Percentiles rank a stretch among this genome's conserved stretches.
These are phyloP conservation scores for Boletus rubroflammeus DNA, from an alignment of 768 basidiomycete genomes.

Conservation along the genomic window DNA sequence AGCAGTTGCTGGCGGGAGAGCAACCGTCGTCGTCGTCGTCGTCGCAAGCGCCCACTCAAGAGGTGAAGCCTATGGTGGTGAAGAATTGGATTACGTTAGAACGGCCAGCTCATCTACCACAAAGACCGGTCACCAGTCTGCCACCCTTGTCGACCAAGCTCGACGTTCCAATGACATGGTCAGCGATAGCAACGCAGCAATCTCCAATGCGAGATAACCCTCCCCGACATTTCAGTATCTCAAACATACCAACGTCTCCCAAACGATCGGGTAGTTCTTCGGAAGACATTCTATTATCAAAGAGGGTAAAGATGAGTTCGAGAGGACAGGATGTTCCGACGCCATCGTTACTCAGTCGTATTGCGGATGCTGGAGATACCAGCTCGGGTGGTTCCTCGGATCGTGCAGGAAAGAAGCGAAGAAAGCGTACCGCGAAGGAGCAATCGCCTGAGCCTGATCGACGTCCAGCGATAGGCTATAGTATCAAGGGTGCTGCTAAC, in stretches of 20 bases:
- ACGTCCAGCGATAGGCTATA: conserved; percentile 41
- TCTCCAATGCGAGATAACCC: conserved; percentile 12
- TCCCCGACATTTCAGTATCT: conserved; percentile 1
- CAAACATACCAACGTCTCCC: conserved; percentile 13
- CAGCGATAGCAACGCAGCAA: conserved; percentile 9
- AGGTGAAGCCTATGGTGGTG: conserved; percentile 1
- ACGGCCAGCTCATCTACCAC: conserved; percentile 30
- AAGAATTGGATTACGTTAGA: conserved; percentile 15
- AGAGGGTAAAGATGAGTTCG: conserved; percentile 29
- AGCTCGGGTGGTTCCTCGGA: conserved; percentile 16
- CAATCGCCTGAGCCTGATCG: conserved; percentile 30
- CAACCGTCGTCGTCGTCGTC: conserved; percentile 15
- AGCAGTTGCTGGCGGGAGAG: conserved; percentile 38
- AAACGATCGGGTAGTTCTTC: conserved; percentile 26
- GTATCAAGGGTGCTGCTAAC: conserved; percentile 54
- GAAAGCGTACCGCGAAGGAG: conserved; percentile 19
- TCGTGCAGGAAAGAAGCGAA: conserved; percentile 17
- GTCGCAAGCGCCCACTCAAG: conserved; percentile 16
- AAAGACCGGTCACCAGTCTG: conserved; percentile 12
- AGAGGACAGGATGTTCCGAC: conserved; percentile 26
- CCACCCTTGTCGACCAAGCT: conserved; percentile 14
- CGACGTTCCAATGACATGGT: conserved; percentile 13
- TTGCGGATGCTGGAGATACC: conserved; percentile 28
- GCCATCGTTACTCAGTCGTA: conserved; percentile 45
- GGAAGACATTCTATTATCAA: conserved; percentile 35